These are phyloP conservation scores for Rubia tinctorum DNA, from an alignment of 305 asterid species.

Conservation along the genomic window DNA sequence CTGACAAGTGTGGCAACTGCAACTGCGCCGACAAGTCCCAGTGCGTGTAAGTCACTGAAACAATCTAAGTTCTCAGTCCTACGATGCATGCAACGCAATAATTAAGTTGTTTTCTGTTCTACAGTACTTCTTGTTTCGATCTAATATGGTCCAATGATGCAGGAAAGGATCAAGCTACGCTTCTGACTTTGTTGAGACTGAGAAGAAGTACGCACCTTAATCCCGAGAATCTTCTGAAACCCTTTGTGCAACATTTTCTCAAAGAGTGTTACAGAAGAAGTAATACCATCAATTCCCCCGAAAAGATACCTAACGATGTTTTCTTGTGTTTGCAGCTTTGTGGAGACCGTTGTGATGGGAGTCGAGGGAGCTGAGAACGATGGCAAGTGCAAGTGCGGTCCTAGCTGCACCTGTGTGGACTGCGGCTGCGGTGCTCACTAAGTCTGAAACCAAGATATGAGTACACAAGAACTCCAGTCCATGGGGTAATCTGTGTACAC, in stretches of 20 bases:
- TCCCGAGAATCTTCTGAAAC: neutral
- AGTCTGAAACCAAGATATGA: conserved; percentile 4
- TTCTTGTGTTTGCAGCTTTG: conserved; percentile 37
- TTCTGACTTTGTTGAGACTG: conserved; percentile 45
- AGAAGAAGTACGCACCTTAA: conserved; percentile 31
- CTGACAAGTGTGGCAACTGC: conserved; percentile 55
- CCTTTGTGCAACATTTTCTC: neutral
- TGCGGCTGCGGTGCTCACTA: conserved; percentile 56
- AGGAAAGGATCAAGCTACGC: conserved; percentile 48
- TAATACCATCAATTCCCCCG: neutral
- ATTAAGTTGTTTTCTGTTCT: neutral
- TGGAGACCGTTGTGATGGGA: conserved; percentile 29
- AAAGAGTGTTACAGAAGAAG: too few relatives aligned
- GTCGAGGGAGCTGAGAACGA: conserved; percentile 41
- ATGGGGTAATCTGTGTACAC: neutral
- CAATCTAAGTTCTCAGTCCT: neutral
- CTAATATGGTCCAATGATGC: conserved; percentile 36
- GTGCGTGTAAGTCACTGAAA: conserved; percentile 41
- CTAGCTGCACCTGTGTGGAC: conserved; percentile 53
- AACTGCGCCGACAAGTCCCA: conserved; percentile 45
- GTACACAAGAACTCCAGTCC: neutral
- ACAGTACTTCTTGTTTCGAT: neutral
- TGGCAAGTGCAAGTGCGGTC: conserved; percentile 72
- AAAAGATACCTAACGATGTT: neutral
- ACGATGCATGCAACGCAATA: neutral